Evolutionary conservation across 371 early-diverging fungal genomes (phyloP).

Genomic region (Zychaea mexicana): DNA sequence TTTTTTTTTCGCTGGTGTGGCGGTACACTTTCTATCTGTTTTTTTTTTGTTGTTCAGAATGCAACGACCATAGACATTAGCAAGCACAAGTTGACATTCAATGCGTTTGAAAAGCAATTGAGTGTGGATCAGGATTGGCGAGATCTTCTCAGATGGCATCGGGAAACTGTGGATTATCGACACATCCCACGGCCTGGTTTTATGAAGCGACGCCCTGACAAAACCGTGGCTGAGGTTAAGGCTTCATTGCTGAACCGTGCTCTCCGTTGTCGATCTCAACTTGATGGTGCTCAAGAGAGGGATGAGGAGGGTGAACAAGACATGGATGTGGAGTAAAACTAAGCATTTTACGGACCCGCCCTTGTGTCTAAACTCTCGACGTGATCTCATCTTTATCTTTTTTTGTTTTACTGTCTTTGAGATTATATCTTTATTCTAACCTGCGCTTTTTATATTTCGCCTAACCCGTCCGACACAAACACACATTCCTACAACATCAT

Average conservation of each 20-base stretch:
- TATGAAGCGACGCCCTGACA: slow-evolving; percentile 18
- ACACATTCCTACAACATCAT: no score
- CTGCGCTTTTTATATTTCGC: no score
- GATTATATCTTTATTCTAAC: no score
- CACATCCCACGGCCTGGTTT: slow-evolving; percentile 38
- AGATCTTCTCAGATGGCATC: slow-evolving; percentile 29
- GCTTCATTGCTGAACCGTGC: slow-evolving; percentile 25
- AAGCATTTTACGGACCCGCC: background rate
- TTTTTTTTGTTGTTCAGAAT: background rate
- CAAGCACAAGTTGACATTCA: slow-evolving; percentile 33
- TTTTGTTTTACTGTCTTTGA: no score
- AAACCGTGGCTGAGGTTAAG: slow-evolving; percentile 18
- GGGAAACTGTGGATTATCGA: slow-evolving; percentile 40
- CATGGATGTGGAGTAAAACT: slow-evolving; percentile 33
- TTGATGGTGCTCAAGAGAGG: background rate
- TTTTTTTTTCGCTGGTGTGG: no score
- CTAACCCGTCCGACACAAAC: no score
- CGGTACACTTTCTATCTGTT: background rate
- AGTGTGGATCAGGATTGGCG: slow-evolving; percentile 31
- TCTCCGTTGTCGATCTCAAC: background rate
- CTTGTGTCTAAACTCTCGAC: no score
- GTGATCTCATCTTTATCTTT: background rate
- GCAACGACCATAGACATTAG: slow-evolving; percentile 24
- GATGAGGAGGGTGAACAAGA: slow-evolving; percentile 27
- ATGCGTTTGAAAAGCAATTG: slow-evolving; percentile 26